phyloP scores from a whole-genome alignment of 164 flowering plant species.

The Taxillus chinensis region DNA sequence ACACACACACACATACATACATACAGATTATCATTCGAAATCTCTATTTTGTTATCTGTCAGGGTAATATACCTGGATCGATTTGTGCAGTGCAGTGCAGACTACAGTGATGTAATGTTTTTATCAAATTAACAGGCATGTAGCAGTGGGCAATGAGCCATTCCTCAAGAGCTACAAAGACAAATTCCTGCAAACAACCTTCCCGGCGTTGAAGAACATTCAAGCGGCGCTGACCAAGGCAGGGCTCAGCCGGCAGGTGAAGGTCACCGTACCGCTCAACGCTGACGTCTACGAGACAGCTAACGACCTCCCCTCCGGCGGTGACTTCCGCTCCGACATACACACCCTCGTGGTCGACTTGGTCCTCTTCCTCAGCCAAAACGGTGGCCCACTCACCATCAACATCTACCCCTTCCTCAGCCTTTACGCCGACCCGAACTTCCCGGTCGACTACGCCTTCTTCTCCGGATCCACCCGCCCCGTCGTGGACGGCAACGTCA shows the following conservation, averaged over 20 bases:
- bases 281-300: constrained; percentile 76
- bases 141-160: constrained; percentile 94
- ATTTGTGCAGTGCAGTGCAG: too few species aligned
- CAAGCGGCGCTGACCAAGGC: constrained; percentile 93
- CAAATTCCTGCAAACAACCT: constrained; percentile 35
- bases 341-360: constrained; percentile 60
- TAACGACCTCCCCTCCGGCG: constrained; percentile 69
- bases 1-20: too few species aligned
- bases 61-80: too few species aligned
- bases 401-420: constrained; percentile 95
- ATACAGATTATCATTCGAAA: too few species aligned
- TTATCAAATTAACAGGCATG: constrained; percentile 35
- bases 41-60: too few species aligned
- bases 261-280: constrained; percentile 78
- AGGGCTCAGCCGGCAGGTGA: constrained; percentile 63
- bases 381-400: constrained; percentile 51
- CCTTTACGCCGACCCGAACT: constrained; percentile 68
- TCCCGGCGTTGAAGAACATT: constrained; percentile 77
- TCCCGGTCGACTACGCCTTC: constrained; percentile 85
- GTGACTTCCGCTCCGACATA: constrained; percentile 83
- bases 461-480: constrained; percentile 41
- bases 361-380: constrained; percentile 61
- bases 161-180: constrained; percentile 67
- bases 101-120: too few species aligned
- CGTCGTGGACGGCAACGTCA: constrained; percentile 59